A percentile compares a stretch with the other conserved stretches of the same genome.
These are phyloP conservation scores for Alternaria panax DNA, from an alignment of 2,329 filamentous ascomycete species.

Conservation along the genomic window DNA sequence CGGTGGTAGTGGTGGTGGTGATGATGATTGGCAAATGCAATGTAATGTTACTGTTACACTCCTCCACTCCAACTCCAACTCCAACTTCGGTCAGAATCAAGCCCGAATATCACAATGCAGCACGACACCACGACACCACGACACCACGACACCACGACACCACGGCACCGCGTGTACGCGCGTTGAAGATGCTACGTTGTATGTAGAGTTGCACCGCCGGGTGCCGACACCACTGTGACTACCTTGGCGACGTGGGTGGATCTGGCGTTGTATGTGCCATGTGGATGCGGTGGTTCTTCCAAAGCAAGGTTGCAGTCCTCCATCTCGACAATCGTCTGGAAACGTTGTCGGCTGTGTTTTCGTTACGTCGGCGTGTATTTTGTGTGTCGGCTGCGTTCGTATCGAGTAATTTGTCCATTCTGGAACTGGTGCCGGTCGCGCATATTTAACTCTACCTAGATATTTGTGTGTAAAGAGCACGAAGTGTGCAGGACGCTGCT, in stretches of 20 bases:
- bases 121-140: not conserved
- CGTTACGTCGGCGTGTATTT: not conserved
- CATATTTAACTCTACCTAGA: not conserved
- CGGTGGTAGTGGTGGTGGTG: not conserved
- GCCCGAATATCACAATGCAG: not conserved
- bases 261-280: not conserved
- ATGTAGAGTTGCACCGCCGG: not conserved
- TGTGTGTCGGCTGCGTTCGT: not conserved
- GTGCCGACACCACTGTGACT: not conserved
- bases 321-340: not conserved
- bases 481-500: not conserved
- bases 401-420: not conserved
- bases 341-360: not conserved
- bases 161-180: not conserved
- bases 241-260: not conserved
- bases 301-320: not conserved
- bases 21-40: constrained; percentile 1
- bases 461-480: not conserved
- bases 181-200: not conserved
- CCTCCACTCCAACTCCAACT: not conserved
- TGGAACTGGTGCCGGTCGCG: not conserved
- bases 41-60: constrained; percentile 5
- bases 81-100: not conserved
- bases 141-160: not conserved
- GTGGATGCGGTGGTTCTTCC: not conserved